A percentile compares a stretch with the other conserved stretches of the same genome.
phyloP scores from a whole-genome alignment of 345 rosid species.

The Hypericum androsaemum region DNA sequence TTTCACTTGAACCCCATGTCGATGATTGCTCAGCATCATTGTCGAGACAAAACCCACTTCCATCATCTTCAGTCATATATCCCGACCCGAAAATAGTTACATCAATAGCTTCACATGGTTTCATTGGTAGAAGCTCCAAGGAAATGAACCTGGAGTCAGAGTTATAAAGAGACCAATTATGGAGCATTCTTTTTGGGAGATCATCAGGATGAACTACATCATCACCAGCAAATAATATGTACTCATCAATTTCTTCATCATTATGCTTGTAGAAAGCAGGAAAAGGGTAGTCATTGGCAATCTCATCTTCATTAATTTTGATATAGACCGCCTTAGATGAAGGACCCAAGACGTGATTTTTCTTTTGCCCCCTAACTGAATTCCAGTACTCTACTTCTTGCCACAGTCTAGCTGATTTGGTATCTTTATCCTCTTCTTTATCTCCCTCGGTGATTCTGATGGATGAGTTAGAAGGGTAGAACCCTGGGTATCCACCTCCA shows the following conservation, averaged over 20 bases:
- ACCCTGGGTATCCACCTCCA: conserved; percentile 1
- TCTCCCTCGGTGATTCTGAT: too few species aligned
- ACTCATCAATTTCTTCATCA: conserved; percentile 61
- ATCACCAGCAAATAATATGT: conserved; percentile 32
- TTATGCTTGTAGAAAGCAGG: conserved; percentile 57
- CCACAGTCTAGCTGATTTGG: conserved; percentile 46
- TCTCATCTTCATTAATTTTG: conserved; percentile 76
- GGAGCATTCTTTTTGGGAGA: conserved; percentile 60
- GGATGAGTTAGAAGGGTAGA: too few species aligned
- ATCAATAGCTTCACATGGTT: conserved; percentile 57
- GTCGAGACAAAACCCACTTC: conserved; percentile 46
- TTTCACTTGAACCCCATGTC: conserved; percentile 23
- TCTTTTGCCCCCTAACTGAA: conserved; percentile 37
- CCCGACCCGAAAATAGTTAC: conserved; percentile 76
- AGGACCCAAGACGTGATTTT: conserved; percentile 30
- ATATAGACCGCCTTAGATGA: conserved; percentile 41
- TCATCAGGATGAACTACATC: conserved; percentile 30
- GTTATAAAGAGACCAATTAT: conserved; percentile 82
- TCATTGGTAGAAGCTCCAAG: conserved; percentile 79
- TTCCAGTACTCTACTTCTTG: conserved; percentile 73
- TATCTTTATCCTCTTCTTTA: conserved; percentile 51
- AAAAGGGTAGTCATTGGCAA: conserved; percentile 78
- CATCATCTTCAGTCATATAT: conserved; percentile 52
- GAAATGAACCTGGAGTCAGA: conserved; percentile 60
- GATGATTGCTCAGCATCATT: conserved; percentile 33